These are phyloP conservation scores for Zizania palustris DNA, from an alignment of 202 grass and related monocot genomes.

Conservation along the genomic window DNA sequence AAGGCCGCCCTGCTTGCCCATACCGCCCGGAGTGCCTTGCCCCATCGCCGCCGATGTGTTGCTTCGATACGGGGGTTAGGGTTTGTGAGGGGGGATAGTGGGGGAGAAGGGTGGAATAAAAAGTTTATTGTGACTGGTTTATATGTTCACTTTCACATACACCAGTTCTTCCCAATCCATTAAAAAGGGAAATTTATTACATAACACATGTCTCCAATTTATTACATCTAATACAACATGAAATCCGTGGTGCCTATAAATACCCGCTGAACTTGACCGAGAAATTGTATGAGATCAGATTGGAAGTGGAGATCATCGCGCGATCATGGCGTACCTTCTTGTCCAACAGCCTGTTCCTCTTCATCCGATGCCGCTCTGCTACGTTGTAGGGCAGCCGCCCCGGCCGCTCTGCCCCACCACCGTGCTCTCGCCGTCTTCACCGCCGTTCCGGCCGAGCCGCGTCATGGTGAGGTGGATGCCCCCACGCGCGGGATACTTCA, in stretches of 20 bases:
- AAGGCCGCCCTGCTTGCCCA: slow-evolving; percentile 74
- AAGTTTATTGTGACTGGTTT: neutral
- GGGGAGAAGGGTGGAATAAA: neutral
- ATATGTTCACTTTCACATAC: no score
- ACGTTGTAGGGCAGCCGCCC: no score
- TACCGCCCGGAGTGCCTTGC: slow-evolving; percentile 72
- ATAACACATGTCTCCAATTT: no score
- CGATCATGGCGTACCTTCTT: neutral
- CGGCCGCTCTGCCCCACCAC: neutral
- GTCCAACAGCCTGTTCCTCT: neutral
- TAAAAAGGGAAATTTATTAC: no score
- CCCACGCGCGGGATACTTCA: neutral
- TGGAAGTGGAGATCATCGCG: no score
- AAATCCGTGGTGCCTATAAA: no score
- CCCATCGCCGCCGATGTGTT: slow-evolving; percentile 57
- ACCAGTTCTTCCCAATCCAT: no score
- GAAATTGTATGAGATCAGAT: no score
- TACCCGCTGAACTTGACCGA: no score
- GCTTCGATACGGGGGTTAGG: slow-evolving; percentile 39
- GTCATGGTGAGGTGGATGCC: neutral
- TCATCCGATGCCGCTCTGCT: no score
- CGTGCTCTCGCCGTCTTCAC: no score
- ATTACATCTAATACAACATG: no score
- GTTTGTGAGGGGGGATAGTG: slow-evolving; percentile 40
- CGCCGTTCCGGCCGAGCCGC: neutral